Percentiles rank a stretch among this genome's conserved stretches.
Evolutionary conservation across 257 asterid genomes (phyloP).

Genomic region (Nicotiana sylvestris): DNA sequence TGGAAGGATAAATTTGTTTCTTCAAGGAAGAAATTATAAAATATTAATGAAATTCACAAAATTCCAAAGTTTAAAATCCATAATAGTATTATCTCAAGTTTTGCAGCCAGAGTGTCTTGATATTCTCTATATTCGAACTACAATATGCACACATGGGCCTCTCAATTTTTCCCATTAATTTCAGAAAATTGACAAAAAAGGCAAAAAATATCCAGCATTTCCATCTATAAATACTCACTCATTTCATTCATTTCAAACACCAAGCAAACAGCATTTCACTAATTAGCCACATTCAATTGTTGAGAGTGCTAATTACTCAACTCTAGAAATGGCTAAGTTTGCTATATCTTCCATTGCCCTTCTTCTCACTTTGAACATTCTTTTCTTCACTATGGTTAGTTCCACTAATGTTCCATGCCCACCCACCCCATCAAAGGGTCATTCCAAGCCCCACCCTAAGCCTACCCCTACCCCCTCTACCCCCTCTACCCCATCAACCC

Average conservation of each 20-base stretch:
- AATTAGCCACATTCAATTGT: background rate
- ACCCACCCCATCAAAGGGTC: constrained; percentile 1
- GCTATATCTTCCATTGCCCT: constrained; percentile 6
- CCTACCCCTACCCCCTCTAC: constrained; percentile 10
- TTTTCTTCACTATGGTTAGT: constrained; percentile 28
- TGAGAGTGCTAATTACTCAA: background rate
- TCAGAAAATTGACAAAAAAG: background rate
- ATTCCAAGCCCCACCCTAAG: background rate
- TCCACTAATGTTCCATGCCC: constrained; percentile 20
- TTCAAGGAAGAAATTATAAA: background rate
- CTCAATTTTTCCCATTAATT: background rate
- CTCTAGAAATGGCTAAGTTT: constrained; percentile 10
- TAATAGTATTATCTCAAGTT: background rate
- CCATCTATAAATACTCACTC: constrained; percentile 14
- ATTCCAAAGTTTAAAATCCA: background rate
- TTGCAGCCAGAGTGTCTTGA: background rate
- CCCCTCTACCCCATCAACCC: background rate
- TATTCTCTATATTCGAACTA: background rate
- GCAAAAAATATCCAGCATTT: background rate
- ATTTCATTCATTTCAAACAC: constrained; percentile 4
- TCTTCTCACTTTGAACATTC: constrained; percentile 23
- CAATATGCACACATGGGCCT: background rate
- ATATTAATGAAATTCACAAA: background rate
- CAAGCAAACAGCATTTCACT: background rate
- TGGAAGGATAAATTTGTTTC: background rate